Percentiles rank a stretch among this genome's conserved stretches.
phyloP scores from a whole-genome alignment of 129 eudicot genomes.

The Artemisia argyi region DNA sequence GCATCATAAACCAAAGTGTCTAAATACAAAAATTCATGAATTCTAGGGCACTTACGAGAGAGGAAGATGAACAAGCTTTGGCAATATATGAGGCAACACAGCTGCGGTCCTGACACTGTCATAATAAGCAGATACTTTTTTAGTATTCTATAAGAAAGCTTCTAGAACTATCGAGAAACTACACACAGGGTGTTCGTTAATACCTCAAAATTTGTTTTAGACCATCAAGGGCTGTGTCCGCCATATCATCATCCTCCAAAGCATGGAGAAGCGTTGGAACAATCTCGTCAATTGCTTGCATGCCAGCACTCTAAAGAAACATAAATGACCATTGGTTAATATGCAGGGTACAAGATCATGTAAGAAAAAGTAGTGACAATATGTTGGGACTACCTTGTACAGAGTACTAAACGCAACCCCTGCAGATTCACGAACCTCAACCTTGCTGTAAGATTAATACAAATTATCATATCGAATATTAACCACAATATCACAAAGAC shows the following conservation, averaged over 20 bases:
- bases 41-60: constrained; percentile 65
- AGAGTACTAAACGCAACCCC: constrained; percentile 94
- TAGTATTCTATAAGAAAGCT: background rate
- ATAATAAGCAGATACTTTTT: constrained; percentile 3
- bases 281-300: constrained; percentile 99
- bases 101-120: constrained; percentile 94
- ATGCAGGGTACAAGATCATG: constrained; percentile 2
- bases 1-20: background rate
- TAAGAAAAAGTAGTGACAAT: background rate
- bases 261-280: constrained; percentile 97
- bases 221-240: constrained; percentile 99
- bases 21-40: background rate
- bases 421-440: constrained; percentile 96
- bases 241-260: constrained; percentile 86
- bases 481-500: constrained; percentile 1
- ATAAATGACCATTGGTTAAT: background rate
- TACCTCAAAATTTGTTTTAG: constrained; percentile 95
- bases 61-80: constrained; percentile 95
- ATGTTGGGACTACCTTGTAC: constrained; percentile 65
- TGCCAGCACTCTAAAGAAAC: constrained; percentile 77
- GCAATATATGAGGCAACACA: constrained; percentile 95
- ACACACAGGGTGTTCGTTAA: background rate
- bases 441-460: constrained; percentile 40
- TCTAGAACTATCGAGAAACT: background rate
- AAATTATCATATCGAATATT: constrained; percentile 1